Percentiles rank a stretch among this genome's conserved stretches.
These are phyloP conservation scores for Diplodia mutila DNA, from an alignment of 2,329 filamentous ascomycete species.

Conservation along the genomic window DNA sequence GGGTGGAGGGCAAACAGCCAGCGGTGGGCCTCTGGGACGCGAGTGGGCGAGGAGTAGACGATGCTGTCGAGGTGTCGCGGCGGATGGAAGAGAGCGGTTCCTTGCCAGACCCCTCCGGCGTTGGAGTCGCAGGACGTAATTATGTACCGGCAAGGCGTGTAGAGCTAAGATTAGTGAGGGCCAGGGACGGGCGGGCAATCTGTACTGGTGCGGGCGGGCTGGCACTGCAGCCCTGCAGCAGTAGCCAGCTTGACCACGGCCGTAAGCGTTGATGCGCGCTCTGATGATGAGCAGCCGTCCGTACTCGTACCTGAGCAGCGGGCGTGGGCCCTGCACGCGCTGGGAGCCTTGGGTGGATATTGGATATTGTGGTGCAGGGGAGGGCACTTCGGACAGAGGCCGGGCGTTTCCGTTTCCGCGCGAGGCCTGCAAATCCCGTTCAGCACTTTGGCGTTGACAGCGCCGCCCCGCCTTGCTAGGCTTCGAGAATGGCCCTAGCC, in stretches of 20 bases:
- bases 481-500: slow-evolving; percentile 24
- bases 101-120: slow-evolving; percentile 19
- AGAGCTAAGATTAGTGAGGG: slow-evolving; percentile 26
- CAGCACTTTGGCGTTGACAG: slow-evolving; percentile 26
- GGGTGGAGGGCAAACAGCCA: background rate
- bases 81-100: slow-evolving; percentile 19
- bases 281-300: slow-evolving; percentile 25
- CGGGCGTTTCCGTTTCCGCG: slow-evolving; percentile 24
- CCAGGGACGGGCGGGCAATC: slow-evolving; percentile 21
- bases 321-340: slow-evolving; percentile 19
- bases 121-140: slow-evolving; percentile 24
- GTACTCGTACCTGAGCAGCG: slow-evolving; percentile 24
- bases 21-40: background rate
- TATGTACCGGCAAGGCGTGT: slow-evolving; percentile 26
- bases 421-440: slow-evolving; percentile 24
- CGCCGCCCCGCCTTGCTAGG: slow-evolving; percentile 26
- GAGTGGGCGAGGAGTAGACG: slow-evolving; percentile 22
- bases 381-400: slow-evolving; percentile 19
- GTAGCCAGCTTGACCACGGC: slow-evolving; percentile 18
- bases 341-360: slow-evolving; percentile 23
- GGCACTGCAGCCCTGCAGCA: slow-evolving; percentile 12
- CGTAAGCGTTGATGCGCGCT: slow-evolving; percentile 25
- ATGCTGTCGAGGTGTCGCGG: slow-evolving; percentile 35
- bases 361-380: slow-evolving; percentile 23
- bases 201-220: slow-evolving; percentile 10